A percentile compares a stretch with the other conserved stretches of the same genome.
Evolutionary conservation across 352 stramenopile genomes (phyloP).

Genomic region (Globisporangium splendens): DNA sequence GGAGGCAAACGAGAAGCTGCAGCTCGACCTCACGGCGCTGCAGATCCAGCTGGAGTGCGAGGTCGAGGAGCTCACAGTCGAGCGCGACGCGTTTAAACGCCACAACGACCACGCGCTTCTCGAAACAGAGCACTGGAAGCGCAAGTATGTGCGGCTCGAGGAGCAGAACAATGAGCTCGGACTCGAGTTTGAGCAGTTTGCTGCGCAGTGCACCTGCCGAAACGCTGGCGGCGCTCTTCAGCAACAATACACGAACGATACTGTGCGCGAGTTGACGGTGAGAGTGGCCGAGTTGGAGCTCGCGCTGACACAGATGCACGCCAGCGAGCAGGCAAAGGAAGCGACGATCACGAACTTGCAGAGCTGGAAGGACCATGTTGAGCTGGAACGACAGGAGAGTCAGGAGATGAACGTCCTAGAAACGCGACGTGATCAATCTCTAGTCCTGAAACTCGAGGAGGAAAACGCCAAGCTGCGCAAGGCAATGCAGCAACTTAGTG

Average conservation of each 20-base stretch:
- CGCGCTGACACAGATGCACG: constrained; percentile 32
- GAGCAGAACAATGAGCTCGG: constrained; percentile 64
- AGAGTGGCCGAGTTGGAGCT: constrained; percentile 31
- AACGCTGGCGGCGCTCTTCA: constrained; percentile 7
- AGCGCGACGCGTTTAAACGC: constrained; percentile 59
- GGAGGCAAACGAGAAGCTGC: constrained; percentile 73
- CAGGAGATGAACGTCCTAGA: constrained; percentile 32
- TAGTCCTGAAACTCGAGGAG: constrained; percentile 39
- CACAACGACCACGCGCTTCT: constrained; percentile 56
- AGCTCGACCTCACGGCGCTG: constrained; percentile 61
- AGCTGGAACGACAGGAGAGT: constrained; percentile 39
- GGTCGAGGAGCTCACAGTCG: constrained; percentile 51
- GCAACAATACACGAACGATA: constrained; percentile 6
- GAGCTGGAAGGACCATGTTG: constrained; percentile 41
- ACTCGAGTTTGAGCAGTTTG: constrained; percentile 53
- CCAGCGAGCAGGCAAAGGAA: constrained; percentile 28
- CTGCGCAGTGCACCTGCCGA: constrained; percentile 35
- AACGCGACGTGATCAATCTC: constrained; percentile 35
- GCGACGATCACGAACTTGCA: constrained; percentile 38
- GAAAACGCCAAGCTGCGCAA: constrained; percentile 28
- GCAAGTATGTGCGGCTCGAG: constrained; percentile 51
- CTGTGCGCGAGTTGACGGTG: constrained; percentile 2
- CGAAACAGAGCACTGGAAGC: constrained; percentile 69
- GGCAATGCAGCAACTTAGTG: constrained; percentile 21
- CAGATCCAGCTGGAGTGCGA: constrained; percentile 73